phyloP scores from a whole-genome alignment of 1,139 yeast genomes.

The Hyphopichia burtonii region DNA sequence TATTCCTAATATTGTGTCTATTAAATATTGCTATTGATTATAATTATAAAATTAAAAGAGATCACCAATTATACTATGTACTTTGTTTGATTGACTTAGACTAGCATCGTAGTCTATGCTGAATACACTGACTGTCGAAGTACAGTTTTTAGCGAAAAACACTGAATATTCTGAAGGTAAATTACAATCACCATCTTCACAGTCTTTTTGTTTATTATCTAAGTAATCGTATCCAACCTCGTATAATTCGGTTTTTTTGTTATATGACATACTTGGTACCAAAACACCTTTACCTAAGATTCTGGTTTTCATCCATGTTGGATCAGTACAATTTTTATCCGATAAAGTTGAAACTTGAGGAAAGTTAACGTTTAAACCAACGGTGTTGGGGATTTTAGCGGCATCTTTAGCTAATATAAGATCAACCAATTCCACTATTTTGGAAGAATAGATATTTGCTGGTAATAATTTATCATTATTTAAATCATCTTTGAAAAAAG shows the following conservation, averaged over 20 bases:
- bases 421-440: conserved; percentile 38
- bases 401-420: conserved; percentile 29
- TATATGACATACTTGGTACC: conserved; percentile 27
- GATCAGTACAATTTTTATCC: conserved; percentile 33
- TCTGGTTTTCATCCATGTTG: conserved; percentile 38
- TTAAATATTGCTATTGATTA: too few relatives aligned
- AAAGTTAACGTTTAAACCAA: conserved; percentile 49
- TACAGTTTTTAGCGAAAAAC: conserved; percentile 24
- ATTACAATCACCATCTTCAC: conserved; percentile 29
- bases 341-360: conserved; percentile 36
- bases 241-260: conserved; percentile 12
- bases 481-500: conserved; percentile 41
- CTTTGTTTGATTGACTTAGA: conserved; percentile 23
- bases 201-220: conserved; percentile 7
- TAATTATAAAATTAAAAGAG: background rate
- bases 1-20: too few relatives aligned
- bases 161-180: conserved; percentile 37
- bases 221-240: conserved; percentile 7
- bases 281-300: conserved; percentile 36
- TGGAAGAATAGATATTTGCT: conserved; percentile 41
- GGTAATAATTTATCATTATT: conserved; percentile 27
- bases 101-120: conserved; percentile 45
- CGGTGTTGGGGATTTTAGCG: conserved; percentile 40
- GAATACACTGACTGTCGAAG: conserved; percentile 37
- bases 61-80: conserved; percentile 9